Conservation (phyloP, 164 flowering plant species). For the Taxillus chinensis region DNA sequence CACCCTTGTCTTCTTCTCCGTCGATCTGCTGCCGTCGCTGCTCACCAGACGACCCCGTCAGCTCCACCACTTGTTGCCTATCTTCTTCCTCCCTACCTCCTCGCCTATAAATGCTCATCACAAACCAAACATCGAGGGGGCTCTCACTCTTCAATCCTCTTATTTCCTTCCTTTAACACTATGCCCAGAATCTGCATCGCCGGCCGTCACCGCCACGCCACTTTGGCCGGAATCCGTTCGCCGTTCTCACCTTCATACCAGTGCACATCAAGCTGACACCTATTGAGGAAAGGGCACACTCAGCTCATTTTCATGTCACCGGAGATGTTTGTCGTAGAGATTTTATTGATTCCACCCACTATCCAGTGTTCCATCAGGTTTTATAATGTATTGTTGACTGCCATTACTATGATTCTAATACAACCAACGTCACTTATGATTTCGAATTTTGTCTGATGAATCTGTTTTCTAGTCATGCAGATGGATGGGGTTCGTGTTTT, state of each 20-base stretch:
- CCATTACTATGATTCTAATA: background rate
- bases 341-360: conserved; percentile 92
- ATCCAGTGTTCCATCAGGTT: conserved; percentile 99
- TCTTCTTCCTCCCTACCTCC: too few relatives aligned
- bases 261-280: conserved; percentile 96
- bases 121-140: too few relatives aligned
- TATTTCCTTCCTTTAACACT: too few relatives aligned
- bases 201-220: too few relatives aligned
- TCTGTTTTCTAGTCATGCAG: conserved; percentile 23
- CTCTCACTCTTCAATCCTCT: too few relatives aligned
- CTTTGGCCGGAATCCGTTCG: too few relatives aligned
- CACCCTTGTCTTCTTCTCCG: too few relatives aligned
- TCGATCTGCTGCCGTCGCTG: too few relatives aligned
- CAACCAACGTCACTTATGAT: background rate
- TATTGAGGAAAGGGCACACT: conserved; percentile 62
- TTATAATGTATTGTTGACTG: conserved; percentile 2
- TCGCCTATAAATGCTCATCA: too few relatives aligned
- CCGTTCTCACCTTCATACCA: conserved; percentile 41
- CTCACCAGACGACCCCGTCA: too few relatives aligned
- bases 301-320: conserved; percentile 85
- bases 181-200: too few relatives aligned
- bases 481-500: conserved; percentile 82
- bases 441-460: background rate
- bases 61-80: too few relatives aligned
- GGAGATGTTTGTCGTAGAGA: conserved; percentile 98